Evolutionary conservation across 495 filamentous ascomycete genomes (phyloP), one percentile per base, ranked within the genome.

Genomic region (Hypoxylon perforatum): DNA sequence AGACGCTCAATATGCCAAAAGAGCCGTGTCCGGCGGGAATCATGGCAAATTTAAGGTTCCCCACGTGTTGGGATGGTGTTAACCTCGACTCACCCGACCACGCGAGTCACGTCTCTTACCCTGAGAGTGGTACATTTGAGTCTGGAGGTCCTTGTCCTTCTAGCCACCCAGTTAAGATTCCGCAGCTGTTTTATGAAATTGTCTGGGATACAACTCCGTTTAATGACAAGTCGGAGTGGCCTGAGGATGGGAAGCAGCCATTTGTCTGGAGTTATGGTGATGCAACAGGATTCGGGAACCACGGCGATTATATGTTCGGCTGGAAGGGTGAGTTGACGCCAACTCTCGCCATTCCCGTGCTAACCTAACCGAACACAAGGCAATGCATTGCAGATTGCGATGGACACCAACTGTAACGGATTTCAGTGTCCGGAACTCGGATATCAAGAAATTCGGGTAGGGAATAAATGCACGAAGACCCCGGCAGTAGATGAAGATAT

Each of bases 231-330:
- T 61, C 61, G 3, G 58, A 75, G 22, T 82, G 79, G 79, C 78
- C 80, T 7, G 69, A 67, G 33, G 77, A 79, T 50, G 77, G 76
- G 38, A 73, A 61, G 44, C 77, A 82, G 59, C 81, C 78, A 12
- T 82, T 82, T 57, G 76, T 81, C 11, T 78, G 80, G 73, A 74
- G 69, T 51, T 78, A 78, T 38, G 79, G 77, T 25, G 74, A 82
- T 53, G 71, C 67, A 1, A 69, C 69, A 0, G 69, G 65, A 17
- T 53, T 60, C 18, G 70, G 70, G 0, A 70, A 66, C 8, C 69
- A 74, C 11, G 69, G 71, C 1, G 69, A 72, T 23, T 74, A 72
- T 35, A 61, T 74, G 21, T 74, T 74, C 38, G 69, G 71, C 3
- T 72, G 73, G 73, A 72, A 70, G 25, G 25, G 25, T 28, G 25